phyloP scores from a whole-genome alignment of 1,284 basidiomycete species.

The Earliella scabrosa region DNA sequence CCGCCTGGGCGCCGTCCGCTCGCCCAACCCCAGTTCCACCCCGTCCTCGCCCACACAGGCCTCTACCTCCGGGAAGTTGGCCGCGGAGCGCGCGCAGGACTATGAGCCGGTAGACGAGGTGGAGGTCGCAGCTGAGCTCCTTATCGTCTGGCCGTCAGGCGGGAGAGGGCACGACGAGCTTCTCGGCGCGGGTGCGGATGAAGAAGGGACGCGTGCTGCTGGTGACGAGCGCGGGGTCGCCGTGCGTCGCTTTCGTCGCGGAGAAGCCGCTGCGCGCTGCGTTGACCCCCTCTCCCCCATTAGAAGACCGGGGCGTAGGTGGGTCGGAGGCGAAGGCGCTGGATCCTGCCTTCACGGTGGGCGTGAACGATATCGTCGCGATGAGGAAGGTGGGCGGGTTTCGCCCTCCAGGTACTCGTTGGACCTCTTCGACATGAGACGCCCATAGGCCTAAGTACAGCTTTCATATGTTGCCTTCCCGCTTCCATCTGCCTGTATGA shows the following conservation, averaged over 20 bases:
- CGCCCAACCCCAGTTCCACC: background rate
- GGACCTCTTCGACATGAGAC: no score
- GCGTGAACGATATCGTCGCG: slow-evolving; percentile 28
- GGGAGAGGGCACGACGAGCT: slow-evolving; percentile 35
- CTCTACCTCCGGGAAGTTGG: slow-evolving; percentile 1
- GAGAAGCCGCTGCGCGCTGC: slow-evolving; percentile 26
- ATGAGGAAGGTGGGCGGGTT: slow-evolving; percentile 36
- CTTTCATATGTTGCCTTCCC: no score
- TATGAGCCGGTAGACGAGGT: slow-evolving; percentile 3
- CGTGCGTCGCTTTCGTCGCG: slow-evolving; percentile 32
- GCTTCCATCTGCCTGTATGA: no score
- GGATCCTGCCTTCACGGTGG: slow-evolving; percentile 28
- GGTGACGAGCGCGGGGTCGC: slow-evolving; percentile 33
- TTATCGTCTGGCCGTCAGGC: slow-evolving; percentile 19
- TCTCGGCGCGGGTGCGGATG: slow-evolving; percentile 30
- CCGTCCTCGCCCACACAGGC: background rate
- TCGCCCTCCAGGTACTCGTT: no score
- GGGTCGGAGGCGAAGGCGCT: slow-evolving; percentile 22
- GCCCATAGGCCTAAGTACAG: no score
- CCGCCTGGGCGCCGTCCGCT: slow-evolving; percentile 29
- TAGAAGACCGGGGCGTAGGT: slow-evolving; percentile 8
- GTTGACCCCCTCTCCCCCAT: slow-evolving; percentile 11
- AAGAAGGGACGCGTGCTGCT: slow-evolving; percentile 32
- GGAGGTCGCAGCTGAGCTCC: background rate
- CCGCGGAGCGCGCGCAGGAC: slow-evolving; percentile 5